Evolutionary conservation across 805 yeast genomes (phyloP), one percentile per base, ranked within the genome.

Genomic region (Starmerella cellae): DNA sequence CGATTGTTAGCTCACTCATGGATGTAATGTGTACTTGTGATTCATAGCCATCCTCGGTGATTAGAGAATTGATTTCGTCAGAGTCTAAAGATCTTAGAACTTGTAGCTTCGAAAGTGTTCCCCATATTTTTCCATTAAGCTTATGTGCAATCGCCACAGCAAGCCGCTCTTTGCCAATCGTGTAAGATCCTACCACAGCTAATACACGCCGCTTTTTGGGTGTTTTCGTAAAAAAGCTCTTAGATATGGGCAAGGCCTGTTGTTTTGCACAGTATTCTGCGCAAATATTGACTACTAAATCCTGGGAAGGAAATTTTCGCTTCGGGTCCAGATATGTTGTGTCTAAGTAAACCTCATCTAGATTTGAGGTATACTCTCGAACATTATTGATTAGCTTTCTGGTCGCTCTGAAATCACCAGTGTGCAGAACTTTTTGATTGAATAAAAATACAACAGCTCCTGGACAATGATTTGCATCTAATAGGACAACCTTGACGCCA

Each of bases 381-480:
- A 54, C 38, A 1, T 37, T 19, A 3, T 53, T 47, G 14, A 79
- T 59, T 60, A 82, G 76, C 3, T 55, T 52, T 28, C 61, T 60
- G 48, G 71, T 70, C 10, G 85, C 84, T 44, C 98, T 65, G 55
- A 88, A 91, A 61, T 91, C 98, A 2, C 98, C 98, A 40, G 96
- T 85, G 59, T 91, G 98, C 26, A 91, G 61, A 14, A 50, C 49
- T 46, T 48, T 48, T 41, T 63, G 63, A 52, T 77, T 79, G 53
- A 83, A 80, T 11, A 85, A 60, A 46, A 87, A 81, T 0, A 91
- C 71, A 0, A 75, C 83, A 2, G 96, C 83, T 2, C 98, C 98
- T 1, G 98, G 98, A 60, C 98, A 91, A 61, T 91, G 98, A 53
- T 91, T 88, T 0, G 97, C 98, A 51, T 82, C 85, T 5, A 79